Evolutionary conservation across 1,284 basidiomycete genomes (phyloP).

Genomic region (Apiotrichum sp.): DNA sequence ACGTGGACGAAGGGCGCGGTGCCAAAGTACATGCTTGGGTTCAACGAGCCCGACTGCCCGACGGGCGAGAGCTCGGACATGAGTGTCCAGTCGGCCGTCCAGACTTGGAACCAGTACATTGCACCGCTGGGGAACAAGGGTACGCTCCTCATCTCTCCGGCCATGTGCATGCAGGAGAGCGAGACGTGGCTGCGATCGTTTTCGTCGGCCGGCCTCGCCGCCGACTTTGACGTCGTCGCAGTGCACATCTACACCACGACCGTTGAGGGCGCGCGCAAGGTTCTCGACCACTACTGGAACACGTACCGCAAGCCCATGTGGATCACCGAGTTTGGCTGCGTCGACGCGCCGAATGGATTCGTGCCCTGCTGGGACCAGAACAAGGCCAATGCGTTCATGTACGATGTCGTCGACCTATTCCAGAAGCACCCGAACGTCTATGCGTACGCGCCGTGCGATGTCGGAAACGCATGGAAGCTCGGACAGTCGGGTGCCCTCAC

Average conservation of each 20-base stretch:
- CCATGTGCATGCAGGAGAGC: constrained; percentile 31
- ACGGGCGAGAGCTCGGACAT: constrained; percentile 17
- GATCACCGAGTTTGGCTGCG: constrained; percentile 46
- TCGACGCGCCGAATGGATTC: constrained; percentile 38
- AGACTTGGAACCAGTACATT: constrained; percentile 40
- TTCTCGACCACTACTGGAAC: constrained; percentile 43
- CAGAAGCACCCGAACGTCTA: constrained; percentile 37
- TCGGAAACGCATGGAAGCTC: background rate
- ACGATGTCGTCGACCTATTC: constrained; percentile 42
- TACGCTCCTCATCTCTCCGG: constrained; percentile 35
- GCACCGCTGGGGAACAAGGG: constrained; percentile 33
- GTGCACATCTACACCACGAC: constrained; percentile 47
- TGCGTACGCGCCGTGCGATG: constrained; percentile 24
- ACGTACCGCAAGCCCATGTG: constrained; percentile 44
- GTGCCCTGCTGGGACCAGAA: constrained; percentile 39
- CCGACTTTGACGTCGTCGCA: constrained; percentile 38
- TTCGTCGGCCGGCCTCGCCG: constrained; percentile 16
- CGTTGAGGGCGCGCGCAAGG: constrained; percentile 35
- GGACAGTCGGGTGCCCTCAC: background rate
- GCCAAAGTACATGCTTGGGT: constrained; percentile 37
- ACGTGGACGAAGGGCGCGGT: constrained; percentile 8
- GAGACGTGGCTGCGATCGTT: constrained; percentile 30
- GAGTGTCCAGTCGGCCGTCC: constrained; percentile 18
- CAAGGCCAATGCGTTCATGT: constrained; percentile 40
- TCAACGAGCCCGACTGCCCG: constrained; percentile 46